phyloP scores from a whole-genome alignment of 2,329 filamentous ascomycete species.

The Aspergillus sp. region DNA sequence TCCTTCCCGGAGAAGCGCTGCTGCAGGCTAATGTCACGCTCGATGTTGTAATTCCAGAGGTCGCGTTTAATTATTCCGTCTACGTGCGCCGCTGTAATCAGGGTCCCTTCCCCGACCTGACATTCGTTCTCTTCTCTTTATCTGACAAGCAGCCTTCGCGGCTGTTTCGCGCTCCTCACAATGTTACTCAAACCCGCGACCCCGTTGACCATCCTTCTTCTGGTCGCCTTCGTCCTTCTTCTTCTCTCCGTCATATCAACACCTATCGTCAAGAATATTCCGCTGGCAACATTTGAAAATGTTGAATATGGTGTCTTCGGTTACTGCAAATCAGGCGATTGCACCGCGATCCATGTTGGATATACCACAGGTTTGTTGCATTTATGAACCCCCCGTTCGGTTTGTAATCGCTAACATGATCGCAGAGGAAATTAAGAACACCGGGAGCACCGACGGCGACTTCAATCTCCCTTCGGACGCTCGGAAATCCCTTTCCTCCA shows the following conservation, averaged over 20 bases:
- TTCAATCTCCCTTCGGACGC: conserved; percentile 66
- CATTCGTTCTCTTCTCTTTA: not conserved
- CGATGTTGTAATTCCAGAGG: conserved; percentile 11
- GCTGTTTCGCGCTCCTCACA: conserved; percentile 29
- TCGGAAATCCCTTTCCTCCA: conserved; percentile 72
- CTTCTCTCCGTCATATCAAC: conserved; percentile 87
- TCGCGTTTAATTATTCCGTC: not conserved
- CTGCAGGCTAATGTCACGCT: conserved; percentile 8
- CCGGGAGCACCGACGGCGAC: conserved; percentile 44
- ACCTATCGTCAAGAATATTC: conserved; percentile 81
- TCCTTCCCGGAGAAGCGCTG: conserved; percentile 6
- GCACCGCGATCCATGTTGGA: conserved; percentile 75
- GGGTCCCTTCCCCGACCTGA: not conserved
- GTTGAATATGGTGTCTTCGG: conserved; percentile 92
- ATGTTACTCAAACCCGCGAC: conserved; percentile 89
- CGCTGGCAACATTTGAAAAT: conserved; percentile 73
- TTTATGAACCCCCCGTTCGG: conserved; percentile 9
- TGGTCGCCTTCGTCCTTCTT: conserved; percentile 80
- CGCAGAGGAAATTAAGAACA: conserved; percentile 38
- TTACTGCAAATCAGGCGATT: conserved; percentile 67
- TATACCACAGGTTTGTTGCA: conserved; percentile 73
- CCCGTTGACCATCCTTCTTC: conserved; percentile 80
- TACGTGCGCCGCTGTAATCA: conserved; percentile 12
- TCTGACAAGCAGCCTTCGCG: not conserved
- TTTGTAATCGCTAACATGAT: conserved; percentile 4